Base-by-base conservation (phyloP, 106 monocot species). In the Narthecium ossifragum region DNA sequence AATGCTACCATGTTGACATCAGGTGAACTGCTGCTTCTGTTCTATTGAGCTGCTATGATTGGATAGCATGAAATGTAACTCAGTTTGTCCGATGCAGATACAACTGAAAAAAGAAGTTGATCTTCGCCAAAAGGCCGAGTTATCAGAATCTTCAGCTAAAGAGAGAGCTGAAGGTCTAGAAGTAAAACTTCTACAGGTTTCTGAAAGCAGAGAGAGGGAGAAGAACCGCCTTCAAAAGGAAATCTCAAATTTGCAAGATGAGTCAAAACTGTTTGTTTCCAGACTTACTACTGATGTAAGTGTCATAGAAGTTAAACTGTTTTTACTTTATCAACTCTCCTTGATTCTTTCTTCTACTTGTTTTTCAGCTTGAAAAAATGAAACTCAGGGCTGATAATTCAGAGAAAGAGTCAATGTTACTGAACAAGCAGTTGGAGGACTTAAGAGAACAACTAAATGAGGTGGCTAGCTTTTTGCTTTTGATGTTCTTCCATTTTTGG, bases 121-220 rank as follows among this genome's bases (percentile, higher is more conserved):
- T 43, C 59, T 65, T 52, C 59, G 69, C 45, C 76, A 72, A 15
- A 40, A 34, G 25, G 62, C 65, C 49, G 80, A 85, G 58, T 32
- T 38, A 25, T 48, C 51, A 51, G 55, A 49, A 36, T 31, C 39
- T 43, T 64, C 71, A 36, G 46, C 72, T n/a, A 69, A 73, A 43
- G 80, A 80, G 28, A 75, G 51, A 55, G 51, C 69, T 34, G 48
- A 31, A 73, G 64, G 51, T 53, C 51, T 80, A 31, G 72, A 85
- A 66, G 59, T 43, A 40, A 72, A 69, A 47, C 68, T 85, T 49
- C 63, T 53, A 32, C 53, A 51, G 7, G 45, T 80, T 36, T 73
- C 75, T 57, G 79, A 76, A 65, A 80, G 68, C 31, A 38, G 64
- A 46, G 64, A 69, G 56, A 85, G 72, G 68, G 84, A 85, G 61